phyloP scores from a whole-genome alignment of 345 rosid genomes.

The Arabidopsis arenosa region DNA sequence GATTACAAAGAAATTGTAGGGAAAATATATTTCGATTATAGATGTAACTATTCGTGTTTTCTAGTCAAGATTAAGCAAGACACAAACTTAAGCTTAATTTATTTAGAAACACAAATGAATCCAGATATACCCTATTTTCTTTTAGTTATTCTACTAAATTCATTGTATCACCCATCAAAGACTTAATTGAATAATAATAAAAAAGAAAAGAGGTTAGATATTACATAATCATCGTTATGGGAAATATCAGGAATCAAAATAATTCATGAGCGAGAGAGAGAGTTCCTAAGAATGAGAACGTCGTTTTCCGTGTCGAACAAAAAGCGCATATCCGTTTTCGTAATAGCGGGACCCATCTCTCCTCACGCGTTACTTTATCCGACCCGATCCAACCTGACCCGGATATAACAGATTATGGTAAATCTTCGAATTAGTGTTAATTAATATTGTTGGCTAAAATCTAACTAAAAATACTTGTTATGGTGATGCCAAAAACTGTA shows the following conservation, averaged over 20 bases:
- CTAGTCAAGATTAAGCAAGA: not conserved
- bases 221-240: not conserved
- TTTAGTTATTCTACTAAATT: too few relatives aligned
- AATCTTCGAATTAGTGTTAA: not conserved
- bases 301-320: constrained; percentile 37
- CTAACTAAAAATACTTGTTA: not conserved
- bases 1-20: not conserved
- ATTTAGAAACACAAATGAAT: too few relatives aligned
- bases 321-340: constrained; percentile 41
- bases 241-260: constrained; percentile 20
- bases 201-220: not conserved
- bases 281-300: not conserved
- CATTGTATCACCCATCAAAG: too few relatives aligned
- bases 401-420: not conserved
- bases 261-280: constrained; percentile 11
- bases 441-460: not conserved
- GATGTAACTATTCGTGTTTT: not conserved
- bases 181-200: too few relatives aligned
- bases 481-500: not conserved
- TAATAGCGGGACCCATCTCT: constrained; percentile 18
- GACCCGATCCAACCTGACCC: constrained; percentile 13
- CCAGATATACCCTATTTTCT: too few relatives aligned
- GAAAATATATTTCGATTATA: too few relatives aligned
- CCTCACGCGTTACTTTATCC: constrained; percentile 34
- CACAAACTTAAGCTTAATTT: too few relatives aligned